phyloP scores from a whole-genome alignment of 495 filamentous ascomycete species.

The Niebla homalea region DNA sequence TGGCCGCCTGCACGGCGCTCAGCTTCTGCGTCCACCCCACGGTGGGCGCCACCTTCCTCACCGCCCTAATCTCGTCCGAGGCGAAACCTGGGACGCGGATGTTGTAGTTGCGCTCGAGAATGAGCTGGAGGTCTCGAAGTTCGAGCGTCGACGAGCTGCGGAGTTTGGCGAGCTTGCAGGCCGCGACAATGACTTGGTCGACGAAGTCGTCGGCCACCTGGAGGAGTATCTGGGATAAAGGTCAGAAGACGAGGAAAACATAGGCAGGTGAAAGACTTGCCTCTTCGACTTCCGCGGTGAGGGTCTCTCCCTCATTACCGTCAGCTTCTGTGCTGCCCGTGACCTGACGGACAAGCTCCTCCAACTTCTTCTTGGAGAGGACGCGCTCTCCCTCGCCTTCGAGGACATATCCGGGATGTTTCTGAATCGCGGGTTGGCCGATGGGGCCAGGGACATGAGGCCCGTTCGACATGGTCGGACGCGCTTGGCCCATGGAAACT shows the following conservation, averaged over 20 bases:
- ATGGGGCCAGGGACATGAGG: slow-evolving; percentile 63
- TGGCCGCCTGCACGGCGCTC: slow-evolving; percentile 86
- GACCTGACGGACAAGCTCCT: slow-evolving; percentile 88
- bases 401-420: slow-evolving; percentile 65
- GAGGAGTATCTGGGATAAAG: slow-evolving; percentile 53
- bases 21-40: slow-evolving; percentile 88
- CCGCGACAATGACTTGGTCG: slow-evolving; percentile 71
- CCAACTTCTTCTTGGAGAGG: slow-evolving; percentile 88
- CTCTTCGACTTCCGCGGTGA: slow-evolving; percentile 91
- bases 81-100: slow-evolving; percentile 93
- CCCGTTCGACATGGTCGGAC: slow-evolving; percentile 69
- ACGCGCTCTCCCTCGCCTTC: slow-evolving; percentile 84
- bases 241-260: slow-evolving; percentile 9
- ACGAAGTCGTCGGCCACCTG: slow-evolving; percentile 88
- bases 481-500: slow-evolving; percentile 52
- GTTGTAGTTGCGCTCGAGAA: slow-evolving; percentile 94
- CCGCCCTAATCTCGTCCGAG: slow-evolving; percentile 84
- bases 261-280: slow-evolving; percentile 33
- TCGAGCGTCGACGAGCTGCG: slow-evolving; percentile 80
- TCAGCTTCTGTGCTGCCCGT: slow-evolving; percentile 63
- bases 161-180: slow-evolving; percentile 85
- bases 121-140: slow-evolving; percentile 84
- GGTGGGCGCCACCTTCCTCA: slow-evolving; percentile 79
- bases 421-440: slow-evolving; percentile 72
- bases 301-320: slow-evolving; percentile 47